Percentiles rank a stretch among this genome's conserved stretches.
Conservation (phyloP, 495 filamentous ascomycete species). For the Sabuloglossum arenarium region DNA sequence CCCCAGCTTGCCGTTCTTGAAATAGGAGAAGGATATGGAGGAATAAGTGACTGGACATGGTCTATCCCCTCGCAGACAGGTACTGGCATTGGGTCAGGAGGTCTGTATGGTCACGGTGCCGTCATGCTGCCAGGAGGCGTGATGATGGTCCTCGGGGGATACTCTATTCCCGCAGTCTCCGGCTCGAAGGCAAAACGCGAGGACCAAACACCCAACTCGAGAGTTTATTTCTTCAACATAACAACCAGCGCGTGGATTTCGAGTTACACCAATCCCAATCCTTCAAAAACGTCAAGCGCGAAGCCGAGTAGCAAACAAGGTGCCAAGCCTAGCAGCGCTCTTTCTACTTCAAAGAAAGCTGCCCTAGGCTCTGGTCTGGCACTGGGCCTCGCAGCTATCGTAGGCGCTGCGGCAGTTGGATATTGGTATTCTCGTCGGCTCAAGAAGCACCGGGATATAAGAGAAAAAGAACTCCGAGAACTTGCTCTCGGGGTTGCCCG, state of each 20-base stretch:
- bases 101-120: slow-evolving; percentile 73
- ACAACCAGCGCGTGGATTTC: slow-evolving; percentile 50
- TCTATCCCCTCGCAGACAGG: slow-evolving; percentile 28
- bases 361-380: slow-evolving; percentile 61
- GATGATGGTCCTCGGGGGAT: slow-evolving; percentile 80
- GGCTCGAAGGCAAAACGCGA: slow-evolving; percentile 18
- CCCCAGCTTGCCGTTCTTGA: slow-evolving; percentile 63
- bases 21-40: slow-evolving; percentile 48
- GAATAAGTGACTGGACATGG: slow-evolving; percentile 54
- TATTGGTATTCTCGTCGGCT: slow-evolving; percentile 37
- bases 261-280: slow-evolving; percentile 46
- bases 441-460: slow-evolving; percentile 21
- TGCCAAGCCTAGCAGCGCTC: background rate
- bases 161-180: slow-evolving; percentile 29
- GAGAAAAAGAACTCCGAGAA: slow-evolving; percentile 32
- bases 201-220: slow-evolving; percentile 19
- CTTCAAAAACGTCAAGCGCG: slow-evolving; percentile 11
- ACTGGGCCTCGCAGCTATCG: slow-evolving; percentile 35
- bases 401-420: slow-evolving; percentile 28
- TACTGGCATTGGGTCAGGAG: slow-evolving; percentile 26
- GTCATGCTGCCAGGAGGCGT: slow-evolving; percentile 65
- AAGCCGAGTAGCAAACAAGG: background rate
- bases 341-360: slow-evolving; percentile 26
- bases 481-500: background rate
- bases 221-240: slow-evolving; percentile 54